Evolutionary conservation across 225 moss, liverwort and hornwort species (phyloP), one percentile per base, ranked within the genome.

Genomic region (Neckera pumila): DNA sequence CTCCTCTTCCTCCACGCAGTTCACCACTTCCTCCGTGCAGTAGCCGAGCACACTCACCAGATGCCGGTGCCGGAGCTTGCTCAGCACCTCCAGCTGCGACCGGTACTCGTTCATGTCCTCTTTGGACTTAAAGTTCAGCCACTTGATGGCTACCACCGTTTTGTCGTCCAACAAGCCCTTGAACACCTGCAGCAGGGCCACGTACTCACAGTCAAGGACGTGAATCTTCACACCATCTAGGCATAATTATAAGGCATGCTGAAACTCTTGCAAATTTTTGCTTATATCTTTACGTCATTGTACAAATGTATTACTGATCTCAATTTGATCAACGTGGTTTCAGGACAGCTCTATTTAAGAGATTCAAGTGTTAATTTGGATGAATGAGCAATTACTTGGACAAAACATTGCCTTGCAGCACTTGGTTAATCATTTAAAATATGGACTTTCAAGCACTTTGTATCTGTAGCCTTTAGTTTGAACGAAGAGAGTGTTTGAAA

Each of bases 131-230:
- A 97, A 94, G 58, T 95, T 93, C 75, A 97, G 87, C 91, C 97
- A 97, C 73, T 99, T 99, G 49, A 99, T 93, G 56, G 96, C 91
- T 63, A 99, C 97, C 31, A 91, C 86, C 22, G 96, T 94, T 80
- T 96, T 96, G 91, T 99, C 98, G 88, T 97, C 96, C 89, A 99
- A 74, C 82, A 95, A 81, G 40, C 98, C 98, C 86, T 96, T 99
- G 90, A 94, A 99, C 64, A 97, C 97, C 98, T 98, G 89, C 84
- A 88, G 3, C 14, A 64, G 49, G 49, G 40, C 3, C 59, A 59
- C 38, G 26, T 16, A 38, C 57, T 79, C 78, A 38, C 17, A n/a
- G 78, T 56, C 77, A 77, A 77, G 77, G n/a, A 56, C 25, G 10
- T 17, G n/a, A 78, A 78, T 56, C 56, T 36, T 78, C n/a, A 56